Base-by-base conservation (phyloP, 176 grass and related monocot genomes). In the Ensete ventricosum region DNA sequence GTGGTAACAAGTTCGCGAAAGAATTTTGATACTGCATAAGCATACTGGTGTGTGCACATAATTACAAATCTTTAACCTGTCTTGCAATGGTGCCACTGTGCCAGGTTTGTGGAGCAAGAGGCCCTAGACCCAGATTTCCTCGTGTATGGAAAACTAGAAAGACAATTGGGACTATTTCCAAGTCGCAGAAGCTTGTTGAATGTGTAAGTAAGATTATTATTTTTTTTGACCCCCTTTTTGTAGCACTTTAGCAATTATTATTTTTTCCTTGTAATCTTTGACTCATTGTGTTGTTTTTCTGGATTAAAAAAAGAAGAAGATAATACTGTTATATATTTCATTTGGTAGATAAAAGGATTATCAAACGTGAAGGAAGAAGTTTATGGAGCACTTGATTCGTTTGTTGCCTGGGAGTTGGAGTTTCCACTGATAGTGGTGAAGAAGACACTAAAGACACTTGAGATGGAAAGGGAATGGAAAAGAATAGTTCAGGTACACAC, bases 331-430 rank as follows among this genome's bases (percentile, higher is more conserved):
- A 23, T 23, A 23, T 23, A 23, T 43, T 6, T 43, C 0, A 6
- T 43, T 43, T 62, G 62, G 49, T 73, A 99, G 90, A 84, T 99
- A 74, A 99, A 89, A 88, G 88, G 67, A 19, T 77, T 93, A 58
- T 99, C 95, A 79, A 99, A 94, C 79, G 95, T 99, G 24, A 99
- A 94, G 80, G 95, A 99, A 72, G 90, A 94, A 68, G 86, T 99
- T 62, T 99, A 91, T 81, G 95, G 95, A 69, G 83, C 90, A 67
- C 90, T 99, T 79, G 95, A 99, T 85, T 94, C 95, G 54, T 91
- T 94, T 80, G 76, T 99, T 87, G 95, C 95, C 54, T 99, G 95
- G 95, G 95, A 99, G 71, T 73, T 99, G 49, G 95, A 99, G 69
- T 99, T 99, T 85, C 95, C 95, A 80, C 76, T 99, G 72, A 87